A percentile compares a stretch with the other conserved stretches of the same genome.
These are phyloP conservation scores for Hypoxylon sp. DNA, from an alignment of 2,329 filamentous ascomycete species.

Conservation along the genomic window DNA sequence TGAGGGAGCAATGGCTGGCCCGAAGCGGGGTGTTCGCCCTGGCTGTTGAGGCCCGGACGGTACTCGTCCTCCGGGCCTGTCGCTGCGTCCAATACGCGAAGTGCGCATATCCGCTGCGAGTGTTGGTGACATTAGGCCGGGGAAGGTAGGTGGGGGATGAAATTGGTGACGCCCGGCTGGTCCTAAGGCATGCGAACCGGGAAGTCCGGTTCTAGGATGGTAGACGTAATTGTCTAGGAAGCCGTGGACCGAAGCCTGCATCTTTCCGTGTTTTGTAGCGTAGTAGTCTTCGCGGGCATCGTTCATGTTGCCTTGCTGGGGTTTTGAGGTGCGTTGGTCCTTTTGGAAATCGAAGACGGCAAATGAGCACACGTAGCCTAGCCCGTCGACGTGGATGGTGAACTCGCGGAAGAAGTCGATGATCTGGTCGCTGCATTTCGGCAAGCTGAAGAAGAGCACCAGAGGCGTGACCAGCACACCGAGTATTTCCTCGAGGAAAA, in stretches of 20 bases:
- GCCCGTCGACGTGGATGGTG: constrained; percentile 94
- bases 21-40: constrained; percentile 60
- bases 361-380: constrained; percentile 97
- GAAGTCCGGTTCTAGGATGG: constrained; percentile 76
- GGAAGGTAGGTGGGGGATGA: constrained; percentile 81
- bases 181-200: constrained; percentile 66
- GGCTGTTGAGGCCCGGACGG: constrained; percentile 54
- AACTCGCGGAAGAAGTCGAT: constrained; percentile 99
- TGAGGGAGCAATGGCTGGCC: constrained; percentile 64
- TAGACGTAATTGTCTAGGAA: constrained; percentile 93
- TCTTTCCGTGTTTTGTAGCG: constrained; percentile 94
- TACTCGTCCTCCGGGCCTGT: constrained; percentile 60
- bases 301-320: constrained; percentile 56
- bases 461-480: constrained; percentile 94
- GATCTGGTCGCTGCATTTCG: constrained; percentile 89
- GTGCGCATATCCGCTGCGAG: constrained; percentile 68
- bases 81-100: constrained; percentile 63
- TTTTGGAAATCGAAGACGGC: constrained; percentile 98
- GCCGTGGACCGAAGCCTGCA: constrained; percentile 96
- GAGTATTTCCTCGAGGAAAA: constrained; percentile 92
- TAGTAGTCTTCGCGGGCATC: constrained; percentile 93
- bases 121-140: constrained; percentile 75
- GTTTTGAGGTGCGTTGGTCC: constrained; percentile 66
- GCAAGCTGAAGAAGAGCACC: constrained; percentile 86
- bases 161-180: constrained; percentile 71